Evolutionary conservation across 2,329 filamentous ascomycete genomes (phyloP), one percentile per base, ranked within the genome.

Genomic region (Alternaria brassicicola): DNA sequence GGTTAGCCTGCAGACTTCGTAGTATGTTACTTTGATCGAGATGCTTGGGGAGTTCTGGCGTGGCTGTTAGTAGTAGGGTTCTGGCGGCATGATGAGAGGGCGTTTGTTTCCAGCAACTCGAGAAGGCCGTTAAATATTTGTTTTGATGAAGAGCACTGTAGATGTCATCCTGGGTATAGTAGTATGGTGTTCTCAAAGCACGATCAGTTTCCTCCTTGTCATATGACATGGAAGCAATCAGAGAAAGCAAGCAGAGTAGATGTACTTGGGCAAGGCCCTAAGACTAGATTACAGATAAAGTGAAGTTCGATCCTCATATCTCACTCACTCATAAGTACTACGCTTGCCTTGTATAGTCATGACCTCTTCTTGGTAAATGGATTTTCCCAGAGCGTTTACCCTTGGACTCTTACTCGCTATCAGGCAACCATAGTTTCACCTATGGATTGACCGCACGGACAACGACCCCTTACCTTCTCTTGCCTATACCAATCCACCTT

Each of bases 1-100:
- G 64, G 78, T 79, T 21, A 72, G 71, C 13, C 67, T 83, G 57
- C 80, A 81, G 69, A 81, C 70, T 9, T 77, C 75, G 25, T 77
- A 73, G 66, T 52, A 43, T 46, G 30, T 7, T 21, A 45, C 42
- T 61, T 38, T 50, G 28, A 17, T 42, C 1, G 23, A 4, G 31
- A 8, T 30, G 30, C 38, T 19, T 25, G 31, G 12, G 30, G 12
- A 33, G 25, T 57, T 35, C 21, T 60, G 38, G 30, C 17, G 35
- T 38, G 51, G 42, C 35, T 9, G 21, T 36, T 45, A 30, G n/a
- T 25, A 36, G 26, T 21, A 49, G 55, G 13, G 43, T 42, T 54
- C 41, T 33, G 33, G 30, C 23, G 35, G 55, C 45, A 38, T 54
- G 49, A 31, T 35, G 28, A n/a, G 12, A 39, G 26, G 45, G 56